phyloP scores from a whole-genome alignment of 2,329 filamentous ascomycete genomes.

The Fusarium praegraminearum region DNA sequence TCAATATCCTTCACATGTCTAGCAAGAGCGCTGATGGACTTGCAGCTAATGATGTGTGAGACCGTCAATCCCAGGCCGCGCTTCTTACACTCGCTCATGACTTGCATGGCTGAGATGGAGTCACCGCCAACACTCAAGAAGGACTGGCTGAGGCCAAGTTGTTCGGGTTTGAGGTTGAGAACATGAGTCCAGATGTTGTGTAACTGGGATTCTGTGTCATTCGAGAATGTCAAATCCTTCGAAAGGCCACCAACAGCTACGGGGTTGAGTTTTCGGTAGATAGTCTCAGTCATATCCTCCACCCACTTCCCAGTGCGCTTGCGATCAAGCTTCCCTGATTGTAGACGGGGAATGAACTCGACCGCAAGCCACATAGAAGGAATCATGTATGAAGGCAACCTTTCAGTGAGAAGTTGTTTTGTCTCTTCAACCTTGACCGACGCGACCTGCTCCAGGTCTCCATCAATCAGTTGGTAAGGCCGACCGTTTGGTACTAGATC shows the following conservation, averaged over 20 bases:
- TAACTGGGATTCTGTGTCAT: constrained; percentile 15
- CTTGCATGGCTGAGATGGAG: constrained; percentile 57
- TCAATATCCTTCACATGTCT: constrained; percentile 26
- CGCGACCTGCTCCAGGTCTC: constrained; percentile 3
- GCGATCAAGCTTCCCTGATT: constrained; percentile 41
- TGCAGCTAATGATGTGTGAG: constrained; percentile 46
- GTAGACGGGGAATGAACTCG: constrained; percentile 35
- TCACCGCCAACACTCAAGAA: constrained; percentile 58
- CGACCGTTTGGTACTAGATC: constrained; percentile 21
- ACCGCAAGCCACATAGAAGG: constrained; percentile 40
- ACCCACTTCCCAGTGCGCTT: constrained; percentile 32
- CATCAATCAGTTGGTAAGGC: constrained; percentile 27
- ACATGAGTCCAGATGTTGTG: constrained; percentile 37
- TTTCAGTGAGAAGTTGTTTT: constrained; percentile 28
- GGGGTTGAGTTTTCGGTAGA: constrained; percentile 37
- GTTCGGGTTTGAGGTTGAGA: constrained; percentile 38
- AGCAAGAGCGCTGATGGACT: constrained; percentile 40
- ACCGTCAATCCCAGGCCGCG: constrained; percentile 47
- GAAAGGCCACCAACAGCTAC: neutral
- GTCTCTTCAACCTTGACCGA: constrained; percentile 18
- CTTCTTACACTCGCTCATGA: constrained; percentile 53
- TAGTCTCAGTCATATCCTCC: constrained; percentile 23
- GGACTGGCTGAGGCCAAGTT: constrained; percentile 39
- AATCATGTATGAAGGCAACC: constrained; percentile 41
- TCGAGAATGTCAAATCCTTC: neutral